Base-by-base conservation (phyloP, 2,329 filamentous ascomycete genomes). In the Aspergillus ochraceus region DNA sequence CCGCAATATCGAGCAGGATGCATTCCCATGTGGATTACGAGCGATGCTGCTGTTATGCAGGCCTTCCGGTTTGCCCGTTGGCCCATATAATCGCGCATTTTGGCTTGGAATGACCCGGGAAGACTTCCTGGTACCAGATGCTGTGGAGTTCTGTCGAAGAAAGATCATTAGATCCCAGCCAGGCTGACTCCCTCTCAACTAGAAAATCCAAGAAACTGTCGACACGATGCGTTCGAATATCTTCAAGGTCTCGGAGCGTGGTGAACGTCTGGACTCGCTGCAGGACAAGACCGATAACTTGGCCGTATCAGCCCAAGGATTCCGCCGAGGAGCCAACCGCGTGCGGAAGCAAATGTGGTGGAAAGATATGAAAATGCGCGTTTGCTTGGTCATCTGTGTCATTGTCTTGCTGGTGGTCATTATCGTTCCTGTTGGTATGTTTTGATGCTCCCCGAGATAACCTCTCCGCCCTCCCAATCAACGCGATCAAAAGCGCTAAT, bases 361-460 rank as follows among this genome's bases (percentile, higher is more conserved):
- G 94, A 98, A 98, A 86, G 94, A 98, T 75, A 96, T 97, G 92
- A 98, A 98, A 88, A 99, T 99, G 95, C 89, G 95, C 78, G 95
- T 97, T 84, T 98, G 94, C 81, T 83, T 99, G 64, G 90, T 96
- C 74, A 84, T 88, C 60, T 95, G 93, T 72, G 90, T 99, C 79
- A 90, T 98, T 77, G 86, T 98, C 69, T 84, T 99, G 70, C 86
- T 99, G 68, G 82, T 96, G 69, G 86, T 99, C 77, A 98, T 99
- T 76, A 95, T 99, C 74, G 88, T 98, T 69, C 95, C 95, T 67
- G 84, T 90, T 69, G 92, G 94, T 97, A 87, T 74, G 88, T 79
- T 42, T 30, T 45, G 59, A 54, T 50, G 53, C 24, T 47, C n/a
- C 8, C 17, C n/a, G 36, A 19, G 51, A 17, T 5, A 10, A 45